Conservation (phyloP, 2,329 filamentous ascomycete genomes). For the Fusarium nanum region DNA sequence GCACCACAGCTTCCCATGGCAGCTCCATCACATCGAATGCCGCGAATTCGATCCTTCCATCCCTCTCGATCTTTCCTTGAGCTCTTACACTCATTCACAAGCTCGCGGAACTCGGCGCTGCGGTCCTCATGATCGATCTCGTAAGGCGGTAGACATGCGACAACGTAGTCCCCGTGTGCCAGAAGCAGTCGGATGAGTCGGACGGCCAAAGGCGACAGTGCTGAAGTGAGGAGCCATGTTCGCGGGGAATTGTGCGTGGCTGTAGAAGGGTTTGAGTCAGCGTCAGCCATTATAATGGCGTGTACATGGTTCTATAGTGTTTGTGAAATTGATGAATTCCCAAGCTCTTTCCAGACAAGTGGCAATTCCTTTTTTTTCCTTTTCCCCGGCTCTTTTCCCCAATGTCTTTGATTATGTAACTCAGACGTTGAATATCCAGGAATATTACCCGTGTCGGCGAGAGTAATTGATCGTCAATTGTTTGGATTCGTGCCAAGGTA, state of each 20-base stretch:
- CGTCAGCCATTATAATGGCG: constrained; percentile 49
- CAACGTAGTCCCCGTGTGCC: constrained; percentile 90
- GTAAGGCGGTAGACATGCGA: constrained; percentile 81
- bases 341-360: constrained; percentile 6
- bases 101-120: constrained; percentile 81
- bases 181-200: constrained; percentile 84
- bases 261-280: constrained; percentile 53
- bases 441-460: constrained; percentile 3
- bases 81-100: constrained; percentile 77
- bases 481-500: constrained; percentile 11
- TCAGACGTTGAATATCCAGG: neutral
- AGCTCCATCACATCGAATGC: constrained; percentile 72
- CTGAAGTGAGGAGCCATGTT: constrained; percentile 92
- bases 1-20: constrained; percentile 80
- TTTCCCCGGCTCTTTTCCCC: constrained; percentile 10
- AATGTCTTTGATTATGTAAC: constrained; percentile 29
- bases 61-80: constrained; percentile 74
- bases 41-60: constrained; percentile 82
- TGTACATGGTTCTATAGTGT: constrained; percentile 42
- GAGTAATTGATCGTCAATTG: constrained; percentile 9
- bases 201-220: constrained; percentile 85
- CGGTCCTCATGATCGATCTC: constrained; percentile 83
- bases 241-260: constrained; percentile 79
- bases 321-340: constrained; percentile 10
- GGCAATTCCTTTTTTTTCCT: constrained; percentile 15